phyloP scores from a whole-genome alignment of 73 alveolate genomes.

The Paramecium pentaurelia region DNA sequence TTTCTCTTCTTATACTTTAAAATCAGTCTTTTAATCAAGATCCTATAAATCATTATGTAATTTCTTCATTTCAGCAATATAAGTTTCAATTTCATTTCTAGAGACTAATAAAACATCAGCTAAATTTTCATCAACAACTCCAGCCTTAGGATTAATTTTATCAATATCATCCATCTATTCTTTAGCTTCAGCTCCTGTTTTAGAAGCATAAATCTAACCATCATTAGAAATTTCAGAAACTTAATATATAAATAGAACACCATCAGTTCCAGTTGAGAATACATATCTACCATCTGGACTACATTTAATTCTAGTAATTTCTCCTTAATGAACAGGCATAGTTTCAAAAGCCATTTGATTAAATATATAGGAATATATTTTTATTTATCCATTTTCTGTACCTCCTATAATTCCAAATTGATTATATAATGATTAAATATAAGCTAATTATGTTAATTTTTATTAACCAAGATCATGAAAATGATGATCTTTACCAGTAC shows the following conservation, averaged over 20 bases:
- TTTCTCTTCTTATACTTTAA: conserved; percentile 65
- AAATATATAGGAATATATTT: conserved; percentile 61
- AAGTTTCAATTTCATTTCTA: conserved; percentile 75
- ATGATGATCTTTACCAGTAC: conserved; percentile 10
- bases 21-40: conserved; percentile 73
- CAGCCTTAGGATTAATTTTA: conserved; percentile 64
- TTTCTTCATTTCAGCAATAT: conserved; percentile 70
- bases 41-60: conserved; percentile 70
- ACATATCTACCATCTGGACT: conserved; percentile 87
- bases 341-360: conserved; percentile 65
- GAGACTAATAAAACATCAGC: conserved; percentile 86
- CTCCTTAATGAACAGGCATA: conserved; percentile 78
- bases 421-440: conserved; percentile 49
- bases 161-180: conserved; percentile 62
- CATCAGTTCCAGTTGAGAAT: conserved; percentile 87
- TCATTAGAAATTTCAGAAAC: conserved; percentile 66
- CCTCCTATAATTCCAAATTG: conserved; percentile 68
- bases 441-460: conserved; percentile 42
- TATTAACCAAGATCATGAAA: conserved; percentile 25
- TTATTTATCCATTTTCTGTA: conserved; percentile 66
- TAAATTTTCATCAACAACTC: conserved; percentile 78
- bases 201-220: conserved; percentile 40
- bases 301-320: conserved; percentile 68
- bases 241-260: conserved; percentile 74
- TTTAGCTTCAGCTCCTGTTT: conserved; percentile 57